Base-by-base conservation (phyloP, 1,139 yeast genomes). In the Hyphopichia wangnamkhiaoensis region DNA sequence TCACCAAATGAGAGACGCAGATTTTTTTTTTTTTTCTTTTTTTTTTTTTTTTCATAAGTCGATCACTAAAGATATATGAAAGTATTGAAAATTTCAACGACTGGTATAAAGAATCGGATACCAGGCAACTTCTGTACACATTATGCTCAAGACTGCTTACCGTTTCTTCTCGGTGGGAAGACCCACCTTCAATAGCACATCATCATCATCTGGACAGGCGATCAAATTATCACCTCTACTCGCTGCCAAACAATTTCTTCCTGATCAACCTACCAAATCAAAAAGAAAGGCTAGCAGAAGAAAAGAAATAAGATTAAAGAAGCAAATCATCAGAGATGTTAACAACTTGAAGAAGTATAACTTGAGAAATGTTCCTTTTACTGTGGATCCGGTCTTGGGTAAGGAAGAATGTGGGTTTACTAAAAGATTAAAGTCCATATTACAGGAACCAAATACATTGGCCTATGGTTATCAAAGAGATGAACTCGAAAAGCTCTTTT, bases 321-420 rank as follows among this genome's bases (percentile, higher is more conserved):
- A 68, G 40, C 74, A 68, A 48, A 69, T 72, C 43, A 55, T 65
- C 41, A 61, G 76, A 46, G 78, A 72, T 45, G 73, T 72, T 40
- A 72, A 72, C 50, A 71, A 68, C 52, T 64, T 68, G 46, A 72
- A 71, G 50, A 69, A 72, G 53, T 67, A 68, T 40, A 54, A 59
- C 15, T 45, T 56, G 27, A 53, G 60, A 43, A 64, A 65, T 42
- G 59, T 62, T 14, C 56, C 59, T 39, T 71, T 65, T 49, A 47
- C 58, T 37, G 76, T 71, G 19, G 78, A 90, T 61, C 97, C 97
- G 1, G 95, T 90, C 2, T 72, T 89, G 43, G 97, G 97, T 8
- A 76, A 75, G 39, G 62, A 78, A 4, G 65, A 74, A 37, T 82
- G 82, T 45, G 82, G 84, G n/a, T 90, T 90, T 53, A 65, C 89